phyloP scores from a whole-genome alignment of 352 stramenopile genomes.

The Globisporangium irregulare region DNA sequence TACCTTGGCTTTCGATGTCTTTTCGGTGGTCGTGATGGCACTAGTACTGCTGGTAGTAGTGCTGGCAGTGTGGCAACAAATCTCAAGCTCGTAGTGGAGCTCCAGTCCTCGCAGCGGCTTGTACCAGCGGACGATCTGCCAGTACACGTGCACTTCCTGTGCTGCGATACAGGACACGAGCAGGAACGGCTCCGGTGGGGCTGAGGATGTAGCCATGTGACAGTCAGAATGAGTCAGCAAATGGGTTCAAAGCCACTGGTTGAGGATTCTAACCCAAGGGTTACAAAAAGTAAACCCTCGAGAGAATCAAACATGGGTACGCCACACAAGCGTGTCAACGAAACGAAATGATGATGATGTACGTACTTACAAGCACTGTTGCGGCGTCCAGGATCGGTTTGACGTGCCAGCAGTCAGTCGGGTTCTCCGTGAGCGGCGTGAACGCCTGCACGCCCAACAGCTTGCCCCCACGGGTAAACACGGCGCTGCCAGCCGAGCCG shows the following conservation, averaged over 20 bases:
- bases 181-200: conserved; percentile 52
- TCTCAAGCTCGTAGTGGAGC: conserved; percentile 53
- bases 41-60: not conserved
- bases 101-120: conserved; percentile 34
- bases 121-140: conserved; percentile 50
- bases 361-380: conserved; percentile 56
- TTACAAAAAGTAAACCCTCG: not conserved
- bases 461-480: conserved; percentile 62
- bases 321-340: not conserved
- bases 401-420: conserved; percentile 44
- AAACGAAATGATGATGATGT: conserved; percentile 22
- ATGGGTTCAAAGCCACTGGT: not conserved
- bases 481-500: conserved; percentile 31
- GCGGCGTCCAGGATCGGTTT: conserved; percentile 48
- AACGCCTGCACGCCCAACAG: conserved; percentile 54
- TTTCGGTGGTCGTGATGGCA: not conserved
- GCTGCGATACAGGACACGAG: conserved; percentile 46
- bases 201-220: conserved; percentile 22
- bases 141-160: conserved; percentile 48
- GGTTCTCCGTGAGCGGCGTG: conserved; percentile 29
- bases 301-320: not conserved
- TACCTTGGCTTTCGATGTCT: conserved; percentile 3
- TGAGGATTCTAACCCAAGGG: not conserved
- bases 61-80: conserved; percentile 29
- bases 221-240: not conserved